These are phyloP conservation scores for Parasitella parasitica DNA, from an alignment of 371 early-diverging fungal species.

Conservation along the genomic window DNA sequence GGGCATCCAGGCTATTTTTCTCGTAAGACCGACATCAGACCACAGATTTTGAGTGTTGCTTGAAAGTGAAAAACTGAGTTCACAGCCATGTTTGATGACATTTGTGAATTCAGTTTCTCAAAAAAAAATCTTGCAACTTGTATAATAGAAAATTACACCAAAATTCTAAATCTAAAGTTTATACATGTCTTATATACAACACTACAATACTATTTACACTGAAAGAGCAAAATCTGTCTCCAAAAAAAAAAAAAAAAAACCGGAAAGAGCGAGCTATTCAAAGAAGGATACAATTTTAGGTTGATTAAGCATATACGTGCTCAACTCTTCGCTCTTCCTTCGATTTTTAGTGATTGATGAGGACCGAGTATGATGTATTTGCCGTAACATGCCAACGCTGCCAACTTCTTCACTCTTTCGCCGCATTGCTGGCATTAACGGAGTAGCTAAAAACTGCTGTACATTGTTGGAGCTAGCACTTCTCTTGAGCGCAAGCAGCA, in stretches of 20 bases:
- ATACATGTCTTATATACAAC: too few relatives aligned
- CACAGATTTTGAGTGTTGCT: too few relatives aligned
- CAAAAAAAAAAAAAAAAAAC: neutral
- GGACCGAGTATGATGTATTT: neutral
- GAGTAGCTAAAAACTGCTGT: neutral
- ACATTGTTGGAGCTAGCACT: neutral
- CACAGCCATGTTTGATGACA: too few relatives aligned
- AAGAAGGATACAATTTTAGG: slow-evolving; percentile 9
- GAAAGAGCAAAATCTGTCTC: neutral
- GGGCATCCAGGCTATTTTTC: too few relatives aligned
- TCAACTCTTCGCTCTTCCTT: slow-evolving; percentile 14
- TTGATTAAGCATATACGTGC: neutral
- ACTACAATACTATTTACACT: neutral
- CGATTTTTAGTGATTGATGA: neutral
- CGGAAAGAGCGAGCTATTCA: neutral
- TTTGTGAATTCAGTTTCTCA: too few relatives aligned
- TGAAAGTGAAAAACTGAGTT: too few relatives aligned
- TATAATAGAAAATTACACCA: too few relatives aligned
- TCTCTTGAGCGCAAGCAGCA: neutral
- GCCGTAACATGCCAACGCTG: neutral
- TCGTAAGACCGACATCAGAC: too few relatives aligned
- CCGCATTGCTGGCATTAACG: neutral
- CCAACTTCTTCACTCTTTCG: slow-evolving; percentile 12
- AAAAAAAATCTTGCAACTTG: too few relatives aligned
- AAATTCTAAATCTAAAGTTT: too few relatives aligned